Base-by-base conservation (phyloP, 768 basidiomycete genomes). In the Russula sp. region DNA sequence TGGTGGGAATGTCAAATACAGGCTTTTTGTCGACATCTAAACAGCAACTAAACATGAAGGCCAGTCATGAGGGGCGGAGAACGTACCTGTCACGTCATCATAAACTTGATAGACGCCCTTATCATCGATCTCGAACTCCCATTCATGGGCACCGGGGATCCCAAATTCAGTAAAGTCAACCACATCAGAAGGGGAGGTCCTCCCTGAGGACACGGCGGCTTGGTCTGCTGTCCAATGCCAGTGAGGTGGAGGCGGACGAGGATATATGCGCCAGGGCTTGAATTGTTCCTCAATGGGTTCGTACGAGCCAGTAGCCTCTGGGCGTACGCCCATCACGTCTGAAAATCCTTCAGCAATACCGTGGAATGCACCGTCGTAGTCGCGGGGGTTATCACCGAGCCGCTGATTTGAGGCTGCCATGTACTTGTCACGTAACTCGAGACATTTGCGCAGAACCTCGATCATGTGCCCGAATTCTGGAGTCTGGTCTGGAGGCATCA, bases 361-460 rank as follows among this genome's bases (percentile, higher is more conserved):
- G 4, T 78, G 76, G 72, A 95, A 94, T 14, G 78, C 69, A 0
- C 86, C 90, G 68, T 98, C 97, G 73, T 95, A 84, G 74, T 98
- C 93, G 66, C 84, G 82, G 0, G 97, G 97, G 74, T 98, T 91
- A 76, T 98, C 97, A 2, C 96, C 97, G 3, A 98, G 84, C 59
- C 93, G 82, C 73, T 99, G 97, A 5, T 87, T 82, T 1, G 95
- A 98, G 64, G 84, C 83, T 7, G 79, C 68, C 78, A 97, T 94
- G 78, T 98, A 99, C 76, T 98, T 98, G 78, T 98, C 96, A 30
- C 97, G 89, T 22, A 98, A 79, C 59, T 90, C 85, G 53, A 98
- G 85, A 72, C 96, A 98, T 71, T 80, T 85, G 63, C 89, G 85
- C 72, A 98, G 84, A 1, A 88, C 81, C 65, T 86, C 80, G 65